Evolutionary conservation across 805 yeast species (phyloP).

Genomic region (Jamesozyma lodderae): DNA sequence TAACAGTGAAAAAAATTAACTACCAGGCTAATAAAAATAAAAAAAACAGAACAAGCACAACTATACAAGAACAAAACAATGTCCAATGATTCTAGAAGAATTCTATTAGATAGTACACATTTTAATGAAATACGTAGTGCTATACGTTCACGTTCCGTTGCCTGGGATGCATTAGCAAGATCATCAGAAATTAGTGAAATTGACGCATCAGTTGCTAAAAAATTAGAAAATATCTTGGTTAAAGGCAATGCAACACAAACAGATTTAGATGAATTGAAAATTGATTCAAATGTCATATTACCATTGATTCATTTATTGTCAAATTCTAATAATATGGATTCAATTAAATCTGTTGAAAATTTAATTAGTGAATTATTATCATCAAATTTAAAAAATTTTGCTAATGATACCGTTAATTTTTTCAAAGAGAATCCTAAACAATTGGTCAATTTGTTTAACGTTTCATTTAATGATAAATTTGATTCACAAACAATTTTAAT

Average conservation of each 20-base stretch:
- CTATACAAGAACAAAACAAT: too few relatives aligned
- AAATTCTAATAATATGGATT: constrained; percentile 15
- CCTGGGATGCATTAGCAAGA: constrained; percentile 86
- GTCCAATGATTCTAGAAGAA: constrained; percentile 8
- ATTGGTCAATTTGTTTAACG: constrained; percentile 17
- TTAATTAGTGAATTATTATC: constrained; percentile 26
- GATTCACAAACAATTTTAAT: constrained; percentile 27
- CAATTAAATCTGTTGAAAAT: constrained; percentile 25
- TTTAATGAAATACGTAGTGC: constrained; percentile 56
- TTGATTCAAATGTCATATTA: constrained; percentile 11
- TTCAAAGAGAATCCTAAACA: constrained; percentile 18
- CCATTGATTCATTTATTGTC: constrained; percentile 25
- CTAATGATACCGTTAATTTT: constrained; percentile 13
- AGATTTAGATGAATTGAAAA: constrained; percentile 19
- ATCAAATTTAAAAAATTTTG: constrained; percentile 12
- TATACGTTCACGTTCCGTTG: constrained; percentile 71
- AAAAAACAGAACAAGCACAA: too few relatives aligned
- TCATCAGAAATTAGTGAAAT: constrained; percentile 56
- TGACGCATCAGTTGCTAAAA: constrained; percentile 47
- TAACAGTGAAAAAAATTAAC: too few relatives aligned
- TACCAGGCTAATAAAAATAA: too few relatives aligned
- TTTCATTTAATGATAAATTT: constrained; percentile 16
- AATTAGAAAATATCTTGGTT: constrained; percentile 22
- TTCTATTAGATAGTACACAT: constrained; percentile 52
- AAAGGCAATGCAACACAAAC: constrained; percentile 28